Evolutionary conservation across 345 rosid species (phyloP).

Genomic region (Mallotus nudiflorus): DNA sequence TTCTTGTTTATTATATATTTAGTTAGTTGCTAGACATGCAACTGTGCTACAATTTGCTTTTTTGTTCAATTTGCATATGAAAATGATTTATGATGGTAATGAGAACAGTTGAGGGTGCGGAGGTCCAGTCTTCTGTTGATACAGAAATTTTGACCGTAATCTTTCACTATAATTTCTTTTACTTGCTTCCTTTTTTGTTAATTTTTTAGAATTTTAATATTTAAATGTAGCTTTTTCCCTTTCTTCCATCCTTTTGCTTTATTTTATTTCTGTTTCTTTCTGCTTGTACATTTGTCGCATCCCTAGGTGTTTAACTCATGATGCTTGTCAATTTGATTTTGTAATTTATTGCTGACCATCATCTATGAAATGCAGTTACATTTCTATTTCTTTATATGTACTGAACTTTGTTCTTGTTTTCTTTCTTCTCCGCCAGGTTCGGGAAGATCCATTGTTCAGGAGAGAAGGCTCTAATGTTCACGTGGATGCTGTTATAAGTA

Average conservation of each 20-base stretch:
- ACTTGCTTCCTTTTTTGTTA: not conserved
- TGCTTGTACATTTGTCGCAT: not conserved
- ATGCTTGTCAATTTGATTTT: not conserved
- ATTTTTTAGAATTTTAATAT: not conserved
- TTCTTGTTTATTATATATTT: not conserved
- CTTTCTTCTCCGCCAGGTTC: slow-evolving; percentile 49
- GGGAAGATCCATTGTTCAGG: slow-evolving; percentile 93
- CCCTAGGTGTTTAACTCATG: not conserved
- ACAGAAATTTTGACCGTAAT: not conserved
- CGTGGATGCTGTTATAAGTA: slow-evolving; percentile 74
- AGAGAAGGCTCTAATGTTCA: slow-evolving; percentile 92
- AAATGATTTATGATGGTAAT: not conserved
- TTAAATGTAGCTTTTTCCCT: not conserved
- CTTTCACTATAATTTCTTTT: not conserved
- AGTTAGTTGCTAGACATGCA: not conserved
- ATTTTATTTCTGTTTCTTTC: not conserved
- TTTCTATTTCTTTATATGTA: not conserved
- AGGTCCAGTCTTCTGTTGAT: not conserved
- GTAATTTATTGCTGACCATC: not conserved
- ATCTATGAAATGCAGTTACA: not conserved
- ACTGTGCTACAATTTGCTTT: too few species aligned
- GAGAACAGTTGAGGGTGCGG: not conserved
- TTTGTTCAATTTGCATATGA: too few species aligned
- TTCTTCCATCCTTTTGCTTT: too few species aligned
- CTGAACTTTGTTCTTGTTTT: not conserved